Percentiles rank a stretch among this genome's conserved stretches.
Evolutionary conservation across 345 rosid species (phyloP).

Genomic region (Diplotaxis tenuifolia): DNA sequence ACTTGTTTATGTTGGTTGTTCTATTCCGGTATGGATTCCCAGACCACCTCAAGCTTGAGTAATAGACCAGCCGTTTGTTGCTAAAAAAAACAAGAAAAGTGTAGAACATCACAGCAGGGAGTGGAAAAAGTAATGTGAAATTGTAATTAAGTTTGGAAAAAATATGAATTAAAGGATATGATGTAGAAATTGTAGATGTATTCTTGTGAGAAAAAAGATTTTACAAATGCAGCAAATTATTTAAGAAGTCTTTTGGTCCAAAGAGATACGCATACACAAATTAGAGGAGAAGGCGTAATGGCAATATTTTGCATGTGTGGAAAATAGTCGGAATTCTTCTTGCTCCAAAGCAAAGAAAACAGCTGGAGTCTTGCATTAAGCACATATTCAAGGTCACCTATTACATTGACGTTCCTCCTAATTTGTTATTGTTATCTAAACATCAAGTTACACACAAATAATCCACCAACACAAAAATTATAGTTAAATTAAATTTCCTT

Average conservation of each 20-base stretch:
- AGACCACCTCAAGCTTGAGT: no score
- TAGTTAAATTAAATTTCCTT: background rate
- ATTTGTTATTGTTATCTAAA: slow-evolving; percentile 10
- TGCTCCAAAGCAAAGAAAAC: slow-evolving; percentile 37
- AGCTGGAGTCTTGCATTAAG: slow-evolving; percentile 24
- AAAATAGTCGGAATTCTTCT: slow-evolving; percentile 13
- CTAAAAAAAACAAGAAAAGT: no score
- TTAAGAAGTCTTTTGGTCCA: background rate
- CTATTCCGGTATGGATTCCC: no score
- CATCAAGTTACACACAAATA: background rate
- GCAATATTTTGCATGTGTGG: background rate
- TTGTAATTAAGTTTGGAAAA: background rate
- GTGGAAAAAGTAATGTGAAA: background rate
- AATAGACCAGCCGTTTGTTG: no score
- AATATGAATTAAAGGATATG: background rate
- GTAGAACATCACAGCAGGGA: background rate
- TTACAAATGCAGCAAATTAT: slow-evolving; percentile 1
- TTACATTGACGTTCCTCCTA: slow-evolving; percentile 32
- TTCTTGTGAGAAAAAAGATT: background rate
- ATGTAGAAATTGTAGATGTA: slow-evolving; percentile 15
- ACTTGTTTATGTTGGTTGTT: no score
- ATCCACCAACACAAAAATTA: background rate
- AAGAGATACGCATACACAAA: background rate
- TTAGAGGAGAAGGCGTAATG: slow-evolving; percentile 6
- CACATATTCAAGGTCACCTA: slow-evolving; percentile 23